These are phyloP conservation scores for Roridomyces roridus DNA, from an alignment of 768 basidiomycete genomes.

Conservation along the genomic window DNA sequence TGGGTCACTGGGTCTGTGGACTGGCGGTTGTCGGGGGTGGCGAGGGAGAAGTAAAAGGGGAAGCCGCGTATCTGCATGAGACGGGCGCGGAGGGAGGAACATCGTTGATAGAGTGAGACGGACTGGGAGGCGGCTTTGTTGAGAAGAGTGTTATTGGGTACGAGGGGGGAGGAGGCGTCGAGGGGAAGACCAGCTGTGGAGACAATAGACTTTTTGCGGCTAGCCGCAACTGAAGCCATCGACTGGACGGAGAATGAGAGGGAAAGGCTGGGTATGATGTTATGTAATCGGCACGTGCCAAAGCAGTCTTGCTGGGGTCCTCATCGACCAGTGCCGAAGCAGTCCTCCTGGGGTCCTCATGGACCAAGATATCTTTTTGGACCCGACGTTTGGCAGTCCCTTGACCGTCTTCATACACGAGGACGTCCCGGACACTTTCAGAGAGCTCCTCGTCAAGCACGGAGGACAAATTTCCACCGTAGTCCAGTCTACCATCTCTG, in stretches of 20 bases:
- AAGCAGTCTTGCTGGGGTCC: too few relatives aligned
- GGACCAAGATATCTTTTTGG: constrained; percentile 66
- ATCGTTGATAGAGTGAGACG: constrained; percentile 92
- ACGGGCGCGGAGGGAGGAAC: constrained; percentile 75
- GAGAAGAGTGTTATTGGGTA: constrained; percentile 84
- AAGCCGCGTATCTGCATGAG: constrained; percentile 83
- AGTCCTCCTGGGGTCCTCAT: background rate
- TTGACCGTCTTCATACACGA: constrained; percentile 81
- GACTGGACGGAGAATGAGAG: constrained; percentile 26
- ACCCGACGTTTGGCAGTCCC: constrained; percentile 82
- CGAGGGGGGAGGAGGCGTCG: constrained; percentile 58
- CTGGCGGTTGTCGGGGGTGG: constrained; percentile 66
- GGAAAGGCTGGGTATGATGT: constrained; percentile 5
- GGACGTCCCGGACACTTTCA: constrained; percentile 70
- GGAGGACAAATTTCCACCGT: background rate
- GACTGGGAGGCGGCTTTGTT: constrained; percentile 90
- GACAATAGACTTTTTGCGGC: constrained; percentile 82
- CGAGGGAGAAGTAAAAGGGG: constrained; percentile 68
- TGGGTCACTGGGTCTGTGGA: constrained; percentile 93
- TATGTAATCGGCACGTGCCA: too few relatives aligned
- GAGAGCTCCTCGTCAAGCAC: constrained; percentile 65
- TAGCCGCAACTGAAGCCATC: constrained; percentile 60
- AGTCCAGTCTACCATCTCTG: constrained; percentile 7
- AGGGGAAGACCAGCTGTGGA: constrained; percentile 69
- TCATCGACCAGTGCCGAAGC: too few relatives aligned